Percentiles rank a stretch among this genome's conserved stretches.
phyloP scores from a whole-genome alignment of 2,329 filamentous ascomycete species.

The Trichoderma harzianum region DNA sequence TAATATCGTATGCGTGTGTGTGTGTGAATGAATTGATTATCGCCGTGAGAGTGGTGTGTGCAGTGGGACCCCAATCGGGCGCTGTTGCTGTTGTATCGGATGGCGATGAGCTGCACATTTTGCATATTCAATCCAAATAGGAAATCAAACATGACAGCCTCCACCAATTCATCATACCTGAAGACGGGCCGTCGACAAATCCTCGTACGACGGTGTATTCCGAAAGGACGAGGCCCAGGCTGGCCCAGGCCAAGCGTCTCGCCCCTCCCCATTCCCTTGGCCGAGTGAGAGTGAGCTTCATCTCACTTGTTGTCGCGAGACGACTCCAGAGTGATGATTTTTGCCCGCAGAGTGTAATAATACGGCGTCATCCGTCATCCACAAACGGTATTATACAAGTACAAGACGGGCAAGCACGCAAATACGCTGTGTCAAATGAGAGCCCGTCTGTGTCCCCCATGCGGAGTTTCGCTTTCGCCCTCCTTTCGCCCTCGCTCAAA shows the following conservation, averaged over 20 bases:
- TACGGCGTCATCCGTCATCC: not conserved
- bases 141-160: conserved; percentile 3
- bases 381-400: not conserved
- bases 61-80: conserved; percentile 2
- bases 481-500: not conserved
- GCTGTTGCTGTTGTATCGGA: not conserved
- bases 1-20: not conserved
- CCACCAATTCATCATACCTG: conserved; percentile 4
- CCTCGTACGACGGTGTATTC: conserved; percentile 5
- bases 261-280: not conserved
- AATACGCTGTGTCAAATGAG: not conserved
- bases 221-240: not conserved
- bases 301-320: not conserved
- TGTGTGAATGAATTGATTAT: not conserved
- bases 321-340: not conserved
- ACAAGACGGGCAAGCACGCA: not conserved
- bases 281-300: not conserved
- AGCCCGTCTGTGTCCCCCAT: not conserved
- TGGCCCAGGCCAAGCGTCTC: not conserved
- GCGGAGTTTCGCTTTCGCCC: not conserved
- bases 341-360: not conserved
- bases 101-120: conserved; percentile 10
- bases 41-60: not conserved
- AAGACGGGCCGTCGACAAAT: not conserved
- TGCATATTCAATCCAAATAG: conserved; percentile 16